Conservation (phyloP, 1,284 basidiomycete species). For the Naganishia sp. region DNA sequence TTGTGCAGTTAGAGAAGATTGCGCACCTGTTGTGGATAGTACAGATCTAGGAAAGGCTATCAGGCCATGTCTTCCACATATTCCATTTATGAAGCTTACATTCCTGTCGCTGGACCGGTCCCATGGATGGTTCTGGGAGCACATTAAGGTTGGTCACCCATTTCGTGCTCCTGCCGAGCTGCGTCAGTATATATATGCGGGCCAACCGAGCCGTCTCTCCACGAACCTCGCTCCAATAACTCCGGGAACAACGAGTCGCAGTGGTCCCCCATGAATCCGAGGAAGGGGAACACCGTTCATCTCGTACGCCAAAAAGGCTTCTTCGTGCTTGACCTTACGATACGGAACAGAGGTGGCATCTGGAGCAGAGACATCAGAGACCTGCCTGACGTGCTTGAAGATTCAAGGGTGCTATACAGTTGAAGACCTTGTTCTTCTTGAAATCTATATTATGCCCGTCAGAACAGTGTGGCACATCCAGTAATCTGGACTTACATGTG, state of each 20-base stretch:
- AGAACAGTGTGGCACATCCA: neutral
- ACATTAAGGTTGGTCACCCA: conserved; percentile 63
- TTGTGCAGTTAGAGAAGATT: neutral
- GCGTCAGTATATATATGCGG: neutral
- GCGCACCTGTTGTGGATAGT: conserved; percentile 52
- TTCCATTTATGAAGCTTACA: conserved; percentile 35
- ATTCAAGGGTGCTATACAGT: conserved; percentile 1
- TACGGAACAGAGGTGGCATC: conserved; percentile 61
- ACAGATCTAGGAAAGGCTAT: conserved; percentile 50
- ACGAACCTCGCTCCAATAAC: conserved; percentile 62
- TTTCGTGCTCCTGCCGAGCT: conserved; percentile 50
- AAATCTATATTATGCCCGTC: conserved; percentile 49
- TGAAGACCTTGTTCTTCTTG: conserved; percentile 54
- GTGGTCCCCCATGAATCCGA: conserved; percentile 61
- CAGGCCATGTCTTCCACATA: neutral
- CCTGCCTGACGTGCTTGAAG: too few species aligned
- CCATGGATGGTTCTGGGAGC: conserved; percentile 58
- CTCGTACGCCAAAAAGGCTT: conserved; percentile 63
- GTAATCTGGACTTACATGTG: conserved; percentile 47
- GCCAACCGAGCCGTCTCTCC: neutral
- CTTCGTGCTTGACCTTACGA: conserved; percentile 64
- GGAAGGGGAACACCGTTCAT: conserved; percentile 63
- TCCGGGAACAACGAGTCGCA: conserved; percentile 61
- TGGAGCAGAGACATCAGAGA: conserved; percentile 44
- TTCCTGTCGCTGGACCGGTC: conserved; percentile 61